Evolutionary conservation across 2,329 filamentous ascomycete genomes (phyloP), one percentile per base, ranked within the genome.

Genomic region (Clathrospora elynae): DNA sequence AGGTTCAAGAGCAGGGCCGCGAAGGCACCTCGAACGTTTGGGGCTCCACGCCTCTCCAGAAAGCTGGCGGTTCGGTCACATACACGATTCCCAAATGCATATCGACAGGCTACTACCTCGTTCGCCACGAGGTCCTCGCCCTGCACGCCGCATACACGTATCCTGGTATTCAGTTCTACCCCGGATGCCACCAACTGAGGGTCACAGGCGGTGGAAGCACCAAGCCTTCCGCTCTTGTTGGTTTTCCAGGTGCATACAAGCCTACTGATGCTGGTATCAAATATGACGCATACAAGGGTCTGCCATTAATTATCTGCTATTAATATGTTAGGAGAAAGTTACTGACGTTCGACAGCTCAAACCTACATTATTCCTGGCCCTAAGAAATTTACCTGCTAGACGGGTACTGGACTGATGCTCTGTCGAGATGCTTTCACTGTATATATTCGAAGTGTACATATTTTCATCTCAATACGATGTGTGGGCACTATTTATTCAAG

Each of bases 61-160:
- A 67, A 10, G 57, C 68, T 6, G 72, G 70, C 23, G 75, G 73
- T 49, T 57, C 66, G 2, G 72, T 75, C 46, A 67, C 68, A 29
- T 82, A 81, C 70, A 79, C 74, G n/a, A 77, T 82, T 51, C 79
- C 79, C 3, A 67, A 68, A 10, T 80, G 76, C 64, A 70, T 82
- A 25, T 68, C 73, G 29, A 65, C 74, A 0, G 79, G 79, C 2
- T 78, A 78, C 71, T 82, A 82, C 63, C 75, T 82, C 40, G 78
- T 82, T 16, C 77, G 79, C 34, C 79, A 82, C 55, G 79, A 82
- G 62, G 75, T 79, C 56, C 76, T 81, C 46, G 79, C 79, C 3
- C 71, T 82, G 35, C 79, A 81, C 62, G 53, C 76, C 3, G 64
- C 69, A 1, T 74, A 64, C 42, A 30, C 61, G 4, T 79, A 80